phyloP scores from a whole-genome alignment of 345 rosid genomes.

The Pugionium cornutum region DNA sequence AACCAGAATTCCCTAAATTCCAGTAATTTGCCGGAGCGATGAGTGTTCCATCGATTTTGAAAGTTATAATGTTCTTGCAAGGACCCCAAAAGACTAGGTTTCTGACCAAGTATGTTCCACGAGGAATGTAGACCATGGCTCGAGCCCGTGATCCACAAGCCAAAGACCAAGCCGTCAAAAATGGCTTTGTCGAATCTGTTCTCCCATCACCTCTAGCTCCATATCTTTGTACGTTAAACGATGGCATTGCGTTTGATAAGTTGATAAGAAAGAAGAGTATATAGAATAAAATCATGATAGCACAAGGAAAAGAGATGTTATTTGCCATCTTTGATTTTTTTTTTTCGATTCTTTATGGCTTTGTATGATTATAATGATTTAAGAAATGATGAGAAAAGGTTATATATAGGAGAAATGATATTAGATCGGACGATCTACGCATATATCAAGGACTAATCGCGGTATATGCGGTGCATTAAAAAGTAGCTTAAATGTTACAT shows the following conservation, averaged over 20 bases:
- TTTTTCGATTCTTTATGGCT: slow-evolving; percentile 9
- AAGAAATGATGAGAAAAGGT: slow-evolving; percentile 17
- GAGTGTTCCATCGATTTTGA: slow-evolving; percentile 52
- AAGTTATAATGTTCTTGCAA: slow-evolving; percentile 44
- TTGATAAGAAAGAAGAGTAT: slow-evolving; percentile 7
- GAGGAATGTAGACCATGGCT: slow-evolving; percentile 55
- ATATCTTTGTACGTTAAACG: slow-evolving; percentile 39
- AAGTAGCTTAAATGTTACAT: slow-evolving; percentile 34
- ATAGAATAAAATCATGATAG: slow-evolving; percentile 19
- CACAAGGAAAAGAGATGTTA: slow-evolving; percentile 6
- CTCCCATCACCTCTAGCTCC: slow-evolving; percentile 61
- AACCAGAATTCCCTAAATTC: slow-evolving; percentile 44
- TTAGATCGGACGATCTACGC: slow-evolving; percentile 35
- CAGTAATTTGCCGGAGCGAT: slow-evolving; percentile 51
- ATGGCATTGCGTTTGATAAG: slow-evolving; percentile 35
- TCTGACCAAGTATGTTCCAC: slow-evolving; percentile 48
- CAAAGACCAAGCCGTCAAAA: slow-evolving; percentile 50
- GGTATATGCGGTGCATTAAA: slow-evolving; percentile 29
- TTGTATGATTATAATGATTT: slow-evolving; percentile 21
- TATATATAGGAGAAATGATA: slow-evolving; percentile 13
- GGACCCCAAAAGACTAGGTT: slow-evolving; percentile 51
- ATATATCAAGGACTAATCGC: slow-evolving; percentile 38
- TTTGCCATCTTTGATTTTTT: slow-evolving; percentile 35
- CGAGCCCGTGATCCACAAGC: slow-evolving; percentile 52
- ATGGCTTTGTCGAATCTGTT: slow-evolving; percentile 57